Evolutionary conservation across 1,284 basidiomycete species (phyloP).

Genomic region (Leccinum solheimii): DNA sequence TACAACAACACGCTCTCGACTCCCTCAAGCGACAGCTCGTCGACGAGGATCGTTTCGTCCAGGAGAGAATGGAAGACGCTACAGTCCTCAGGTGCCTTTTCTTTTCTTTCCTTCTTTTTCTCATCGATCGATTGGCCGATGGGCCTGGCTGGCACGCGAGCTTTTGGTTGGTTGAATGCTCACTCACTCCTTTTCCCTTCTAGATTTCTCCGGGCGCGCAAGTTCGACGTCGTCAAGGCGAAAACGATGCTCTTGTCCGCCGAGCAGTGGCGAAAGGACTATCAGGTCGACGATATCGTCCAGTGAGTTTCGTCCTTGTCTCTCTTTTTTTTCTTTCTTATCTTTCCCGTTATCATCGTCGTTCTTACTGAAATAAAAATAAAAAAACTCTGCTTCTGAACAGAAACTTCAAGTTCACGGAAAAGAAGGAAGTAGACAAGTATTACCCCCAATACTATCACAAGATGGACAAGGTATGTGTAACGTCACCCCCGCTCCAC

Average conservation of each 20-base stretch:
- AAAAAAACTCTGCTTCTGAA: not conserved
- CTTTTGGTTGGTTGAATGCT: not conserved
- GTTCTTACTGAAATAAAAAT: not conserved
- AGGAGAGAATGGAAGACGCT: constrained; percentile 79
- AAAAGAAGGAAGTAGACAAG: constrained; percentile 83
- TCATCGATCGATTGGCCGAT: not conserved
- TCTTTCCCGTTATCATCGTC: not conserved
- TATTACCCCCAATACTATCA: constrained; percentile 98
- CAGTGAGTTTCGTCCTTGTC: constrained; percentile 49
- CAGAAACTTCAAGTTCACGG: constrained; percentile 88
- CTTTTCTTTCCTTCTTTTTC: not conserved
- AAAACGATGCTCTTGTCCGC: constrained; percentile 84
- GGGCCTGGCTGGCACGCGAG: not conserved
- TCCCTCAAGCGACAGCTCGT: constrained; percentile 70
- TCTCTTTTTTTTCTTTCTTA: not conserved
- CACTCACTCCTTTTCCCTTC: too few species aligned
- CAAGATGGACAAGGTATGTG: constrained; percentile 86
- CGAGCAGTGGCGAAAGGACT: constrained; percentile 92
- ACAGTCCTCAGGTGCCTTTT: constrained; percentile 56
- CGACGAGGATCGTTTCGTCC: constrained; percentile 61
- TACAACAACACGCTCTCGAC: constrained; percentile 72
- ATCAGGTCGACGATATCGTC: constrained; percentile 85
- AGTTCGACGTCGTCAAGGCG: constrained; percentile 83
- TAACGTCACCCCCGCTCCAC: constrained; percentile 10
- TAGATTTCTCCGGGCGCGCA: constrained; percentile 90